Evolutionary conservation across 192 early-diverging fungal species (phyloP).

Genomic region (Backusella macrospora): DNA sequence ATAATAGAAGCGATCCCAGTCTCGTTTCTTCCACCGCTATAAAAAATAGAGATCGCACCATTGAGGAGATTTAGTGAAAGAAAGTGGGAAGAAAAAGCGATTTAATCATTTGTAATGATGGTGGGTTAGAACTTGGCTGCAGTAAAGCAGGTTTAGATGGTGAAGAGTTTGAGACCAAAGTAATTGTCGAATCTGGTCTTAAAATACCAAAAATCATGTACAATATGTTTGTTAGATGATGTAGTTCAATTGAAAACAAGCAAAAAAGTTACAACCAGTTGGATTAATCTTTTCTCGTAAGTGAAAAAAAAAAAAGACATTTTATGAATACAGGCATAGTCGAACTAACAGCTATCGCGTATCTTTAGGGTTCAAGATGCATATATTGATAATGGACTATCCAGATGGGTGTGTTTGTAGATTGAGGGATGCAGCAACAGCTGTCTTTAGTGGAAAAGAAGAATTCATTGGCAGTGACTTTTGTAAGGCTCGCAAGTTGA

Average conservation of each 20-base stretch:
- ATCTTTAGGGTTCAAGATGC: neutral
- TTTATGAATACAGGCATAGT: constrained; percentile 11
- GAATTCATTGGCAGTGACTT: constrained; percentile 12
- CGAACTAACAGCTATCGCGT: constrained; percentile 14
- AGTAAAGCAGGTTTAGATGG: neutral
- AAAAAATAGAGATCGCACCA: no score
- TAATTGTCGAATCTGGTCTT: neutral
- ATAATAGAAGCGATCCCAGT: no score
- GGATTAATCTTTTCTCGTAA: constrained; percentile 10
- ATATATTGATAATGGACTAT: neutral
- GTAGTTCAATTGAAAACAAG: no score
- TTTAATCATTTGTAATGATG: no score
- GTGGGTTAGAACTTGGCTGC: neutral
- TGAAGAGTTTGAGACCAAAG: neutral
- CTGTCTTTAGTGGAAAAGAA: constrained; percentile 10
- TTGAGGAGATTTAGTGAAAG: no score
- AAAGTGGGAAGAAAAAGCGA: no score
- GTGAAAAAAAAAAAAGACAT: constrained; percentile 17
- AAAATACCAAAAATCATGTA: no score
- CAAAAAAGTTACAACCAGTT: neutral
- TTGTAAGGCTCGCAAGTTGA: constrained; percentile 8
- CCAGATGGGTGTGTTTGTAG: neutral
- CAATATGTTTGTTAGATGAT: no score
- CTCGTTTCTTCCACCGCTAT: no score
- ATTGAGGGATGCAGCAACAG: neutral